Base-by-base conservation (phyloP, 805 yeast genomes). In the Kregervanrija delftensis region DNA sequence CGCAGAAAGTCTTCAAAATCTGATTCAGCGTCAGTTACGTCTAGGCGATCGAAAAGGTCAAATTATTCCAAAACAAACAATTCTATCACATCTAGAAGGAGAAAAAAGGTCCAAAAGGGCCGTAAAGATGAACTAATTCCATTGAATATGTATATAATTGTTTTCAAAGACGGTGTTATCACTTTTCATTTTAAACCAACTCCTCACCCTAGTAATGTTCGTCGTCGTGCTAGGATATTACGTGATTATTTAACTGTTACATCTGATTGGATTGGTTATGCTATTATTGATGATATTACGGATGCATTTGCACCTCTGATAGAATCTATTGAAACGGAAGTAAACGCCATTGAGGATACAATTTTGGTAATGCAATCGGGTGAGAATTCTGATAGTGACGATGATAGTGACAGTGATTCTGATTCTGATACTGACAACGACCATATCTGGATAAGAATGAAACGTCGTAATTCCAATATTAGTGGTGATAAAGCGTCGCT, bases 261-360 rank as follows among this genome's bases (percentile, higher is more conserved):
- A 2, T 80, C 97, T 0, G 98, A 93, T 63, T 93, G 99, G 99
- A 83, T 93, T 39, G 91, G 96, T 1, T 93, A 93, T 65, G 98
- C 98, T 0, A 67, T 93, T 50, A 87, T 93, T 54, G 99, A 93
- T 68, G 98, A 93, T 61, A 87, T 93, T 51, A 91, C 97, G 0
- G 99, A 93, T 70, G 95, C 95, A 0, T 93, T 87, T 70, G 98
- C 95, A 1, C 99, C 99, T 2, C 79, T 93, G 83, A 90, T 93
- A 50, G 95, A 87, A 47, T 78, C 91, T 39, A 90, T 93, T 42
- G 98, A 93, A 59, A 88, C 82, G 47, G 99, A 93, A 56, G 98
- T 93, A 16, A 88, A 89, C 60, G 75, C 79, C n/a, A 93, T 93
- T 49, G 99, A 93, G 58, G 96, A 91, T 57, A 85, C 90, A 3